Evolutionary conservation across 805 yeast species (phyloP).

Genomic region (Candida gorgasii): DNA sequence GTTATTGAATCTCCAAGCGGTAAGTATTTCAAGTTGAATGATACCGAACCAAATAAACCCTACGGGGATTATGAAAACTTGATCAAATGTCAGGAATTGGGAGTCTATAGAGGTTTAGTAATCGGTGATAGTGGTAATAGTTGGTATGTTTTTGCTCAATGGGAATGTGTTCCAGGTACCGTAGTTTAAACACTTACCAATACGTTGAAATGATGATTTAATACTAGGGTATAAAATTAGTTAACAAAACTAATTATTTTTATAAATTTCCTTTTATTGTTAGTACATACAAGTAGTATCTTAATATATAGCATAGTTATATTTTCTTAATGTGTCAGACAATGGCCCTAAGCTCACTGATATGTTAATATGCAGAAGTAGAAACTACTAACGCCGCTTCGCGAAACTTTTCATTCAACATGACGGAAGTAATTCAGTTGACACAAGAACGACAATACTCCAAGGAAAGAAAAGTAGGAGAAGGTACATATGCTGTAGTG

Average conservation of each 20-base stretch:
- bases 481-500: constrained; percentile 98
- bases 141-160: constrained; percentile 90
- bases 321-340: too few relatives aligned
- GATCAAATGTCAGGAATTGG: constrained; percentile 66
- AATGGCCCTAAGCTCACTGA: constrained; percentile 4
- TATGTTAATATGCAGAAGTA: too few relatives aligned
- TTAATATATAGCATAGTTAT: constrained; percentile 3
- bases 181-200: constrained; percentile 9
- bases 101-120: constrained; percentile 82
- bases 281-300: not conserved
- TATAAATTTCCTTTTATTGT: not conserved
- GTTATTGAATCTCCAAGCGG: constrained; percentile 88
- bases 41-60: constrained; percentile 47
- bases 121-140: constrained; percentile 74
- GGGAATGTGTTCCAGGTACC: constrained; percentile 58
- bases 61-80: constrained; percentile 61
- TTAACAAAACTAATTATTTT: not conserved
- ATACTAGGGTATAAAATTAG: not conserved
- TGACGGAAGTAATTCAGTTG: constrained; percentile 1
- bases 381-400: too few relatives aligned
- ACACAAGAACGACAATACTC: constrained; percentile 27
- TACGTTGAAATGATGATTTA: not conserved
- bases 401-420: constrained; percentile 1
- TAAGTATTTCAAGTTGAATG: constrained; percentile 59
- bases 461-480: constrained; percentile 88